Evolutionary conservation across 768 basidiomycete species (phyloP), one percentile per base, ranked within the genome.

Genomic region (Serendipita vermifera): DNA sequence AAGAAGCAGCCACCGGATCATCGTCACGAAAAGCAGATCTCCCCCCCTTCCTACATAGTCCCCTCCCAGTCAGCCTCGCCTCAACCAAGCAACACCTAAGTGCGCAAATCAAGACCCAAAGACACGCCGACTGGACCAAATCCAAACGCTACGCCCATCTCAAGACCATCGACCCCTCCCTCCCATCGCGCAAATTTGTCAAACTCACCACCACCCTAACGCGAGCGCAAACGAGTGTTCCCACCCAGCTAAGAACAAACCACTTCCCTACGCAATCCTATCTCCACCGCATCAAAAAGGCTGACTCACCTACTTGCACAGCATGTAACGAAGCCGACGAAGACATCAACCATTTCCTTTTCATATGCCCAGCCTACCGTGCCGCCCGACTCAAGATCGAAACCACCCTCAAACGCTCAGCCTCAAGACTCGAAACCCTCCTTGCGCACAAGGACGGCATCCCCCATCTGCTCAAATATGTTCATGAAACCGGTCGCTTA

Each of bases 41-140:
- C 20, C 57, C 57, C 9, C 17, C 7, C 4, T 29, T 15, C 55
- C 53, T 55, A 13, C 56, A 36, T 6, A 20, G 26, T 15, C n/a
- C 22, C 5, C 55, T 64, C 32, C 61, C 59, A 5, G 15, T 29
- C 26, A 65, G 64, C 51, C 57, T 51, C 9, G 55, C 64, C 2
- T 60, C 62, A 14, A 51, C 61, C 3, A 27, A 36, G 4, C 61
- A 63, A 27, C 41, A 39, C 14, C 39, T 41, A 20, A 6, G 26
- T 9, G 15, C 5, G 6, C 6, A 6, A 6, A n/a, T 41, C 6
- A 41, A 41, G 15, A n/a, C 17, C 17, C 17, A 41, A 41, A 17
- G 26, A 17, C 17, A 20, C 6, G 6, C 17, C 17, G 39, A 41
- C 17, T 41, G 39, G 39, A 1, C 9, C 17, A n/a, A 17, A 7